Conservation (phyloP, 139 green algal species). For the Micromonas pusilla region DNA sequence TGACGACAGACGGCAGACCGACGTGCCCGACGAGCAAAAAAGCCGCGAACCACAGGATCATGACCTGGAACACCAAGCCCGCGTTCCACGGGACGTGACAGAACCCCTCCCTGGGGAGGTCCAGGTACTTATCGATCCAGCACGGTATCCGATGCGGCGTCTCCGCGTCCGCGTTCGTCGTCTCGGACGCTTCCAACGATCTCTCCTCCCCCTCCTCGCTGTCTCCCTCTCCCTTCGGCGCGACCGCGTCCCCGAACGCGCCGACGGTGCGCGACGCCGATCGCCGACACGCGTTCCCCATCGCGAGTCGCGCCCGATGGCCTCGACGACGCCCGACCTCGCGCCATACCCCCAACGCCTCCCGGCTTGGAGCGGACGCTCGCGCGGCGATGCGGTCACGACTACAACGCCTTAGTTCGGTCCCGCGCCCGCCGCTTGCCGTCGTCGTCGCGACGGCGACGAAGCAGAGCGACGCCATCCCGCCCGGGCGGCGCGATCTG, state of each 20-base stretch:
- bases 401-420: too few relatives aligned
- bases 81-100: constrained; percentile 6
- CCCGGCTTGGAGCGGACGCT: too few relatives aligned
- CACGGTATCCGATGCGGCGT: not conserved
- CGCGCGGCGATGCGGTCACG: too few relatives aligned
- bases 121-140: not conserved
- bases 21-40: constrained; percentile 70
- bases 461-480: too few relatives aligned
- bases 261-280: too few relatives aligned
- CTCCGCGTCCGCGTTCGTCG: not conserved
- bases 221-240: not conserved
- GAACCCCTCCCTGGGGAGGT: not conserved
- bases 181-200: not conserved
- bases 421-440: too few relatives aligned
- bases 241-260: not conserved
- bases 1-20: constrained; percentile 46
- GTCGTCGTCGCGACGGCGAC: too few relatives aligned
- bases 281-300: too few relatives aligned
- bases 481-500: too few relatives aligned
- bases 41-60: constrained; percentile 71
- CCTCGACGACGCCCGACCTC: too few relatives aligned
- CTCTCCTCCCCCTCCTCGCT: not conserved
- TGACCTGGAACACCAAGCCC: constrained; percentile 48
- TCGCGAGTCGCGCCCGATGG: too few relatives aligned
- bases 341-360: too few relatives aligned